A percentile compares a stretch with the other conserved stretches of the same genome.
These are phyloP conservation scores for Aciculosporium take DNA, from an alignment of 2,329 filamentous ascomycete genomes.

Conservation along the genomic window DNA sequence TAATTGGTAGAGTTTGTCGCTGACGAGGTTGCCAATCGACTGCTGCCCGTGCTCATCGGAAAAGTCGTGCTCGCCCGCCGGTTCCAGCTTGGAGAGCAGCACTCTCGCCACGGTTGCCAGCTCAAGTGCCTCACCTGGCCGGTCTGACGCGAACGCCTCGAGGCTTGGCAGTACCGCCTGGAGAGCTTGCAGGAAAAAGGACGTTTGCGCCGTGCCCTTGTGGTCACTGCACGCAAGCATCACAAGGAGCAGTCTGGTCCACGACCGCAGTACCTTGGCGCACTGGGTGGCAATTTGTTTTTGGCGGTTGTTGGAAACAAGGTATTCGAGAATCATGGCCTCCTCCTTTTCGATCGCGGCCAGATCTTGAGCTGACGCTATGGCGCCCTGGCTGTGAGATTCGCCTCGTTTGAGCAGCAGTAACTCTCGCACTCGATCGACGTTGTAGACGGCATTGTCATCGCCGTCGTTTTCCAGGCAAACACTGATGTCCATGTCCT, in stretches of 20 bases:
- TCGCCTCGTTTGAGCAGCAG: constrained; percentile 56
- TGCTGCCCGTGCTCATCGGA: constrained; percentile 29
- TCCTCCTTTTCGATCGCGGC: constrained; percentile 43
- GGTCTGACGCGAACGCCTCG: constrained; percentile 58
- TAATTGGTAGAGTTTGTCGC: constrained; percentile 80
- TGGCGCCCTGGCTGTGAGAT: constrained; percentile 31
- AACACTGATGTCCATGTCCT: constrained; percentile 50
- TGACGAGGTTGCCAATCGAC: constrained; percentile 55
- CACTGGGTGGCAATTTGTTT: constrained; percentile 42
- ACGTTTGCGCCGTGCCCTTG: constrained; percentile 53
- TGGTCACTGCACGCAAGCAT: constrained; percentile 75
- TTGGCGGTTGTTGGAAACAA: constrained; percentile 49
- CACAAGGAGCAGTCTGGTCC: constrained; percentile 72
- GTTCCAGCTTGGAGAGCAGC: constrained; percentile 57
- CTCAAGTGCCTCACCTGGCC: constrained; percentile 56
- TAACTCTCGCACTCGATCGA: constrained; percentile 59
- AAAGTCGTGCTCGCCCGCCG: constrained; percentile 29
- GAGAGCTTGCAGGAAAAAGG: constrained; percentile 72
- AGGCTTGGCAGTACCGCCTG: constrained; percentile 81
- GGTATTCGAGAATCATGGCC: constrained; percentile 42
- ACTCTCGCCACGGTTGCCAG: constrained; percentile 63
- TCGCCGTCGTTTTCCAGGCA: constrained; percentile 49
- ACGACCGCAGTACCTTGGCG: constrained; percentile 59
- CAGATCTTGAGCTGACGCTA: constrained; percentile 36
- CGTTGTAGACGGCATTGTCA: constrained; percentile 46